Percentiles rank a stretch among this genome's conserved stretches.
Evolutionary conservation across 225 moss, liverwort and hornwort genomes (phyloP).

Genomic region (Pseudoscleropodium purum): DNA sequence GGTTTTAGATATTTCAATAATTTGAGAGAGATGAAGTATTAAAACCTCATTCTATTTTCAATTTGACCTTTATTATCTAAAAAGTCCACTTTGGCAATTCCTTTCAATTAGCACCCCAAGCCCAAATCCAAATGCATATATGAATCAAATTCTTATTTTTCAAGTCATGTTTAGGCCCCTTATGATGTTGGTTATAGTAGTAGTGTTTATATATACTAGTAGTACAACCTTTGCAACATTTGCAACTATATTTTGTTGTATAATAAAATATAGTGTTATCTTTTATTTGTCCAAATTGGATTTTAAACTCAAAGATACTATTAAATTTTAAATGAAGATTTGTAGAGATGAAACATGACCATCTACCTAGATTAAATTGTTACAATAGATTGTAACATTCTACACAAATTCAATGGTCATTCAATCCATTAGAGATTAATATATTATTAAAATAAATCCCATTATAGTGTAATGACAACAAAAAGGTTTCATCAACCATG

Average conservation of each 20-base stretch:
- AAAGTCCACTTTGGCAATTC: fast-evolving
- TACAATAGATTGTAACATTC: fast-evolving
- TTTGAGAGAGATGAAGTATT: fast-evolving
- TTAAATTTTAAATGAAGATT: background rate
- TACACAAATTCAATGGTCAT: background rate
- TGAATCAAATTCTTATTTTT: background rate
- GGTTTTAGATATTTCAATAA: background rate
- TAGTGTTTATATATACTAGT: background rate
- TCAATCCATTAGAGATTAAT: too few species aligned
- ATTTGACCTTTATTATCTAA: background rate
- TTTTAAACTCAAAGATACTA: fast-evolving
- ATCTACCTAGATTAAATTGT: fast-evolving
- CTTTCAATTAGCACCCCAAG: fast-evolving
- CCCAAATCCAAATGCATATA: background rate
- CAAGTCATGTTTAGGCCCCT: fast-evolving
- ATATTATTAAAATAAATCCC: background rate
- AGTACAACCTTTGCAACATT: background rate
- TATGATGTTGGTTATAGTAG: fast-evolving
- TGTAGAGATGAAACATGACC: fast-evolving
- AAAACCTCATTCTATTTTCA: background rate
- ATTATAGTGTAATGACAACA: background rate
- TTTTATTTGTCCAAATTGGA: background rate
- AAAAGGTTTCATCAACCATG: background rate
- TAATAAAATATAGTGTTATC: background rate
- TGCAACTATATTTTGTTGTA: fast-evolving